Base-by-base conservation (phyloP, 176 grass and related monocot species). In the sorghum (Sorghum bicolor) region DNA sequence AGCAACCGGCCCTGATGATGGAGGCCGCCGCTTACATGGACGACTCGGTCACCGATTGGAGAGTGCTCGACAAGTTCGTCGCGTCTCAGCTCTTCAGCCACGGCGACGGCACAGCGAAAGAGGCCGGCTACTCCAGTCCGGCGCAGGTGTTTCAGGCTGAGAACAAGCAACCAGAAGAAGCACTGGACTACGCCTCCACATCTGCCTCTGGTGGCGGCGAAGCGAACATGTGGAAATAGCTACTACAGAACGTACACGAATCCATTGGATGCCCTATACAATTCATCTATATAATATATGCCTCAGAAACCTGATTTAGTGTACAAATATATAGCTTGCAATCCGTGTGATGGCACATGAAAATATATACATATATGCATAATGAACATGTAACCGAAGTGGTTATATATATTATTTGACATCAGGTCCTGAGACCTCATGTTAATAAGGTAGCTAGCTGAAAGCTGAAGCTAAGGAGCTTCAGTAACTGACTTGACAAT, bases 71-170 rank as follows among this genome's bases (percentile, higher is more conserved):
- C 78, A 92, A 92, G 48, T 89, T 98, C 39, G 93, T 98, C 15
- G 93, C 93, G 2, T 98, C 96, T 78, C 93, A 98, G 63, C 76
- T 98, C 72, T 75, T 93, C 86, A 98, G 85, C 85, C 83, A 94
- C 64, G 81, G 61, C 30, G 82, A 92, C 41, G 62, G 45, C 48
- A 26, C 78, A 36, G 47, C 79, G 1, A 91, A 91, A 80, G 91
- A 89, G 36, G 19, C 80, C 15, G 86, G 44, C 33, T 88, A 71
- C 81, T 73, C 91, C 63, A 76, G 67, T 69, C 69, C 85, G 11
- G 82, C 44, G 1, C 44, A 52, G 26, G 50, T 36, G 24, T 86
- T 94, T 53, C 92, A 86, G 33, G 70, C 43, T 9, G 78, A 74
- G 33, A 69, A 24, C 26, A 87, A 75, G 44, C 90, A 91, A 80